Evolutionary conservation across 495 filamentous ascomycete genomes (phyloP), one percentile per base, ranked within the genome.

Genomic region (Penicillium pancosmium): DNA sequence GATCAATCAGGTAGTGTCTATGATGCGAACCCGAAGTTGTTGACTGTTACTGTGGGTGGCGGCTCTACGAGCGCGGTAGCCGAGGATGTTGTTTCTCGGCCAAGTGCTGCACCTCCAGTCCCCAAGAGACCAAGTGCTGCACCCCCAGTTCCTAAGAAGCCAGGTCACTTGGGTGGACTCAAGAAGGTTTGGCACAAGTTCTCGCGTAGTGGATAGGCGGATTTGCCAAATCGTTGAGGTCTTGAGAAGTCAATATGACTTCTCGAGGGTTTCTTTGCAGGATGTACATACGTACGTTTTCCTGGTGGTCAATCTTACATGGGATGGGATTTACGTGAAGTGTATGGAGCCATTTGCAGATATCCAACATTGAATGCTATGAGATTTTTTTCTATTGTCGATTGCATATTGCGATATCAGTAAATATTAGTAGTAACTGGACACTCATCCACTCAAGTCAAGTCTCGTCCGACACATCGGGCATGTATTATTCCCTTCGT

Each of bases 1-100:
- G 86, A 91, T 70, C 85, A 87, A 60, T 83, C 82, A 33, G 89
- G 89, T 3, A 82, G 79, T 49, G 82, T 91, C n/a, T 81, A 67
- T 54, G 84, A 84, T 66, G 66, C 68, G 4, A 81, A 71, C 49
- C 89, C 88, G 3, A 55, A 68, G 55, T 60, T 85, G 41, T 80
- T 89, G 55, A 84, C 82, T 0, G 80, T 92, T 12, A 78, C 82
- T 21, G 73, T 92, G 34, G 88, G 89, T 11, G 88, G 89, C 13
- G 41, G 41, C 34, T 48, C 46, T 44, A 27, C 46, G 4, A 15
- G 5, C 11, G 21, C 46, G 15, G 21, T 23, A 1, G 23, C 3
- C 21, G 13, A 36, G 16, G 35, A 21, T 35, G 27, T 10, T 8
- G n/a, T 52, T 19, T 7, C 34, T 36, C 50, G 35, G 31, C 25